These are phyloP conservation scores for Paecilomyces variotii DNA, from an alignment of 2,329 filamentous ascomycete species.

Conservation along the genomic window DNA sequence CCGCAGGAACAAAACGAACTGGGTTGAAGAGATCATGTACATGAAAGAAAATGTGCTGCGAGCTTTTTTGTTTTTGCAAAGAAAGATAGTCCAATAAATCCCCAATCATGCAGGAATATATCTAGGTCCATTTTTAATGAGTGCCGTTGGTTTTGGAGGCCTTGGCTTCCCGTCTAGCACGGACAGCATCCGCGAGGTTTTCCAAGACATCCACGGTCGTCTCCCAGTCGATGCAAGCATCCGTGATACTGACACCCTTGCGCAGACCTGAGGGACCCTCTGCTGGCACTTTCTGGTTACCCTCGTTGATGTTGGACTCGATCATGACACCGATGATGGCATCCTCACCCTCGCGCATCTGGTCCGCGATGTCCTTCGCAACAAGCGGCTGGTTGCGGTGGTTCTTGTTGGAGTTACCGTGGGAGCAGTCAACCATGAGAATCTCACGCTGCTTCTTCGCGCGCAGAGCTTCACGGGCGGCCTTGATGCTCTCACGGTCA, in stretches of 20 bases:
- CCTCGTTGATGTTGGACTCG: constrained; percentile 93
- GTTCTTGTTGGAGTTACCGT: constrained; percentile 96
- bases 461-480: constrained; percentile 66
- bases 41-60: neutral
- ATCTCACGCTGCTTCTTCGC: constrained; percentile 81
- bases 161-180: constrained; percentile 55
- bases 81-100: constrained; percentile 3
- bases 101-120: neutral
- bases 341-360: constrained; percentile 78
- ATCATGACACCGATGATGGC: constrained; percentile 97
- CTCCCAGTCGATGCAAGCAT: constrained; percentile 94
- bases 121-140: neutral
- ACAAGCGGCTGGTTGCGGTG: constrained; percentile 97
- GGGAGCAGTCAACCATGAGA: constrained; percentile 98
- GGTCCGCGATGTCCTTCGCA: constrained; percentile 69
- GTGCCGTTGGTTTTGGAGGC: constrained; percentile 20
- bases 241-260: constrained; percentile 89
- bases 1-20: neutral
- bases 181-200: constrained; percentile 75
- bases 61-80: constrained; percentile 1
- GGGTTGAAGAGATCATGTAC: constrained; percentile 2
- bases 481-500: constrained; percentile 73
- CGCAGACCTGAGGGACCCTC: constrained; percentile 72
- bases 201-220: constrained; percentile 73
- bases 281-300: constrained; percentile 76